Conservation (phyloP, 179 eudicot species). For the Gypsophila paniculata region DNA sequence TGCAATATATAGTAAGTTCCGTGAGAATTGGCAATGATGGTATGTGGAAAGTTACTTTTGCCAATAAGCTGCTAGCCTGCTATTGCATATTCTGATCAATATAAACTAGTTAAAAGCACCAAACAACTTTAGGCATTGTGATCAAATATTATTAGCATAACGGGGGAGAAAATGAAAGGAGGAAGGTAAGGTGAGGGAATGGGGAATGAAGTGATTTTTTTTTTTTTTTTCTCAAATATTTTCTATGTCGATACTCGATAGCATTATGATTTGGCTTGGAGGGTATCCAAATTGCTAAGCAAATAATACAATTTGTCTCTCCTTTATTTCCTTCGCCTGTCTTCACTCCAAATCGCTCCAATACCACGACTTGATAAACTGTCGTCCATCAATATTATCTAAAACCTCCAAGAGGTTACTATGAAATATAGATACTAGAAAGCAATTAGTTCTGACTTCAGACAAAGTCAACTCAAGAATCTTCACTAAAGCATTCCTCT, state of each 20-base stretch:
- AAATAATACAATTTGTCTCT: no score
- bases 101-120: not conserved
- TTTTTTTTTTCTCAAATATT: not conserved
- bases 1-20: not conserved
- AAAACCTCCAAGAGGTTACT: not conserved
- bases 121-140: not conserved
- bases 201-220: not conserved
- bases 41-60: not conserved
- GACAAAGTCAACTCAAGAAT: not conserved
- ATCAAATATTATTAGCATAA: not conserved
- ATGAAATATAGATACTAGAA: not conserved
- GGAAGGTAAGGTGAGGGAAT: not conserved
- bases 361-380: no score
- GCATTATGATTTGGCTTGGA: no score
- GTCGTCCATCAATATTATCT: not conserved
- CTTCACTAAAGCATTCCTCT: not conserved
- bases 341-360: no score
- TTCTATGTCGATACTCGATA: no score
- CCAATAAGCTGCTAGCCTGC: not conserved
- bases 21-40: not conserved
- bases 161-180: not conserved
- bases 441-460: not conserved
- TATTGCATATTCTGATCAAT: no score
- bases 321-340: no score
- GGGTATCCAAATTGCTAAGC: no score